Conservation (phyloP, 108 stramenopile genomes). For the Mayamaea pseudoterrestris region DNA sequence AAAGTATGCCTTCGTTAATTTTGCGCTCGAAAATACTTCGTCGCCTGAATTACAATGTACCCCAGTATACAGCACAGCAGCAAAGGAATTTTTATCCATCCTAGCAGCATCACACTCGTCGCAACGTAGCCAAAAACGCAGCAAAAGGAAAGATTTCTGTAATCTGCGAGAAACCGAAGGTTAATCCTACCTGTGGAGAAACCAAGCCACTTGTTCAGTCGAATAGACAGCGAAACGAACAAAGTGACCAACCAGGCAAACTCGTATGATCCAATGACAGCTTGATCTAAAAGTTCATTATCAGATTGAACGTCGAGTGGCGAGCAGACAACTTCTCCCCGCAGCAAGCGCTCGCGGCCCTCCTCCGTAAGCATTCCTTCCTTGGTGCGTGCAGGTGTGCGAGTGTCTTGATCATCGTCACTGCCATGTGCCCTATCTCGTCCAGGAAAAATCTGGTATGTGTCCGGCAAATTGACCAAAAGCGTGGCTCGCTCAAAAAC, state of each 20-base stretch:
- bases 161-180: constrained; percentile 75
- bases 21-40: no score
- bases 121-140: constrained; percentile 8
- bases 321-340: constrained; percentile 41
- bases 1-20: no score
- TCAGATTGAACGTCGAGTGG: constrained; percentile 49
- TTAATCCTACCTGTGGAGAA: constrained; percentile 29
- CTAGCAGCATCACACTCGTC: no score
- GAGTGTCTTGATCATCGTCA: no score
- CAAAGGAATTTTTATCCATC: no score
- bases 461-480: constrained; percentile 45
- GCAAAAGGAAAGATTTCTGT: constrained; percentile 35
- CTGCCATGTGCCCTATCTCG: not conserved
- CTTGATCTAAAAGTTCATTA: constrained; percentile 48
- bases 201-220: constrained; percentile 39
- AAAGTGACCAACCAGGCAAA: constrained; percentile 39
- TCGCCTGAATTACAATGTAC: no score
- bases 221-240: constrained; percentile 28
- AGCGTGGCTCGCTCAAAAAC: constrained; percentile 37
- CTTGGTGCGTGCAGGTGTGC: constrained; percentile 22
- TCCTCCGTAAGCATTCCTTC: constrained; percentile 42
- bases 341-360: constrained; percentile 34
- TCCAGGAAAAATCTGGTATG: constrained; percentile 29
- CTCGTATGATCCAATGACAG: constrained; percentile 49
- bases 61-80: no score